phyloP scores from a whole-genome alignment of 768 basidiomycete genomes.

The Serendipita sp. region DNA sequence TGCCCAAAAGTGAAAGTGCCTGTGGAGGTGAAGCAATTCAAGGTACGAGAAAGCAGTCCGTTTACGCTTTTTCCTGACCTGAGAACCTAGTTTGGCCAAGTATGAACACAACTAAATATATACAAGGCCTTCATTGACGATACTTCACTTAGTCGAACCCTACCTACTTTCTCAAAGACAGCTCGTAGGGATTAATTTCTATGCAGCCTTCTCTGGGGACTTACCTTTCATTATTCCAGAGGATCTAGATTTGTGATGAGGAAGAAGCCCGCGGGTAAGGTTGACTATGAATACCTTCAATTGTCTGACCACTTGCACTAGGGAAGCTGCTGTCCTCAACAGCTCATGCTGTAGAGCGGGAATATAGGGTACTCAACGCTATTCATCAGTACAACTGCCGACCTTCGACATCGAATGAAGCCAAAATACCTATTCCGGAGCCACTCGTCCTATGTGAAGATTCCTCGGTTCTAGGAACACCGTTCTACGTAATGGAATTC shows the following conservation, averaged over 20 bases:
- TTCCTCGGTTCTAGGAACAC: slow-evolving; percentile 57
- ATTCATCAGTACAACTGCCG: slow-evolving; percentile 56
- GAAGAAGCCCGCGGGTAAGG: slow-evolving; percentile 58
- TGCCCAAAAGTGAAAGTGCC: slow-evolving; percentile 43
- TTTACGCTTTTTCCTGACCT: neutral
- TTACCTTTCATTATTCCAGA: slow-evolving; percentile 17
- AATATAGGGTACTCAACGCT: slow-evolving; percentile 66
- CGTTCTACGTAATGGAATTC: slow-evolving; percentile 96
- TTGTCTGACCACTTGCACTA: neutral
- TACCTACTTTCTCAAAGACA: slow-evolving; percentile 82
- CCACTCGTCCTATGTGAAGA: slow-evolving; percentile 78
- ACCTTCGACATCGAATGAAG: slow-evolving; percentile 30
- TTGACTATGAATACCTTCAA: neutral
- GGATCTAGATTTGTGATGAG: slow-evolving; percentile 64
- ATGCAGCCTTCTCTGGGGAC: neutral
- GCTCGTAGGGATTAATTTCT: slow-evolving; percentile 29
- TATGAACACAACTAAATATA: slow-evolving; percentile 19
- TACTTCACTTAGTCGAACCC: slow-evolving; percentile 59
- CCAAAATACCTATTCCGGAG: slow-evolving; percentile 67
- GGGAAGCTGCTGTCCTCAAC: slow-evolving; percentile 77
- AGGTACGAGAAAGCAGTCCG: slow-evolving; percentile 30
- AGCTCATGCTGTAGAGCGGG: slow-evolving; percentile 90
- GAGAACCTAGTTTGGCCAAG: slow-evolving; percentile 67
- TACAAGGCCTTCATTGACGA: neutral
- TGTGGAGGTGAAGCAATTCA: slow-evolving; percentile 80